Evolutionary conservation across 768 basidiomycete genomes (phyloP).

Genomic region (Rhodotorula kratochvilovae): DNA sequence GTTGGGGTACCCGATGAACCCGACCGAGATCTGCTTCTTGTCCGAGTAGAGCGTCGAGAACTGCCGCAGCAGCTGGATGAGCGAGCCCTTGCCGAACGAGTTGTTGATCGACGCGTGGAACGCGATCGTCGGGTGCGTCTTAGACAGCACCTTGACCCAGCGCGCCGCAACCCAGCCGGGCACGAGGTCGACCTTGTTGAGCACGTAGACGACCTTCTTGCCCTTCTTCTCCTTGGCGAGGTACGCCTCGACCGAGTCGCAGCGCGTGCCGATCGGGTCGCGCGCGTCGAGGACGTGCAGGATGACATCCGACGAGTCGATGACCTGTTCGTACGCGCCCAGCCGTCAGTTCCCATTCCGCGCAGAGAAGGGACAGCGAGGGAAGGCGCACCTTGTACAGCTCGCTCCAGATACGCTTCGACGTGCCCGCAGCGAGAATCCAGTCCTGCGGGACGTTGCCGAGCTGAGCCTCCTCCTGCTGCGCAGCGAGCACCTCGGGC

Average conservation of each 20-base stretch:
- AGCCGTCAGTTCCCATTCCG: neutral
- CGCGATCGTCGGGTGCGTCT: slow-evolving; percentile 90
- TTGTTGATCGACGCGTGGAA: slow-evolving; percentile 99
- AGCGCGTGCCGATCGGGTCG: slow-evolving; percentile 91
- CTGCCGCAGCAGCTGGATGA: slow-evolving; percentile 92
- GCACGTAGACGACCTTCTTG: slow-evolving; percentile 91
- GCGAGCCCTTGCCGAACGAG: slow-evolving; percentile 96
- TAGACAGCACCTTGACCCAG: slow-evolving; percentile 90
- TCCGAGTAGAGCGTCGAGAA: slow-evolving; percentile 96
- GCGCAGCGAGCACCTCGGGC: slow-evolving; percentile 24
- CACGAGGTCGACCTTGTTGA: slow-evolving; percentile 98
- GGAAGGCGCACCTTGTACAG: slow-evolving; percentile 64
- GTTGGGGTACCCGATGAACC: slow-evolving; percentile 96
- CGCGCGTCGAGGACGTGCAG: slow-evolving; percentile 92
- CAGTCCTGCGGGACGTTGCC: slow-evolving; percentile 40
- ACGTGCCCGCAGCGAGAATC: slow-evolving; percentile 84
- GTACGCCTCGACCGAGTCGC: slow-evolving; percentile 86
- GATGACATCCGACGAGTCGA: slow-evolving; percentile 95
- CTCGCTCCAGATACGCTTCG: slow-evolving; percentile 92
- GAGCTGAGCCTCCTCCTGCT: slow-evolving; percentile 26
- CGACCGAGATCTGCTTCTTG: slow-evolving; percentile 98
- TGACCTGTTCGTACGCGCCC: slow-evolving; percentile 54
- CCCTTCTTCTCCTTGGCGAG: slow-evolving; percentile 93
- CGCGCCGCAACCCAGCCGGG: slow-evolving; percentile 99
- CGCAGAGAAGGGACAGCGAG: neutral